Conservation (phyloP, 2,329 filamentous ascomycete species). For the Monosporascus sp. region DNA sequence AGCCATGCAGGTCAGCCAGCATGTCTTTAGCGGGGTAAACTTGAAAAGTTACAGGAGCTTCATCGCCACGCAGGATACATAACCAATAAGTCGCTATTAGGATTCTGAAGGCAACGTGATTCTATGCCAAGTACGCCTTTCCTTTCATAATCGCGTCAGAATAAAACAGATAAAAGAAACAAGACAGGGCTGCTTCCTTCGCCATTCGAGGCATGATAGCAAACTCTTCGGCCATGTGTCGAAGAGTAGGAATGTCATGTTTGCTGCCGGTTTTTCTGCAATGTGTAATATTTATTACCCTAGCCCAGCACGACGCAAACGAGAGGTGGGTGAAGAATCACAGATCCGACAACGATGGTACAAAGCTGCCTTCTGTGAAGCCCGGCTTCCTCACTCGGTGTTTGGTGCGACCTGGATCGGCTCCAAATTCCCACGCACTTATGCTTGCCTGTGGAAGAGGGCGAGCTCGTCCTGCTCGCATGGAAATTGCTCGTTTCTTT, state of each 20-base stretch:
- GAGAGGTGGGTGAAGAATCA: conserved; percentile 3
- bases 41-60: conserved; percentile 9
- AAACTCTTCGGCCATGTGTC: conserved; percentile 3
- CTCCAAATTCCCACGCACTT: neutral
- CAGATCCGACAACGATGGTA: conserved; percentile 5
- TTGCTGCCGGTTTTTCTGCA: conserved; percentile 3
- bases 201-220: conserved; percentile 3
- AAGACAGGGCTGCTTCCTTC: conserved; percentile 1
- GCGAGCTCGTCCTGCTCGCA: neutral
- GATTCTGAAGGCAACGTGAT: neutral
- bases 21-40: conserved; percentile 12
- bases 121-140: too few species aligned
- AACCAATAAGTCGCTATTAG: conserved; percentile 10
- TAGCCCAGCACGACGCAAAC: conserved; percentile 10
- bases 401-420: neutral
- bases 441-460: neutral
- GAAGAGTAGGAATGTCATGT: conserved; percentile 3
- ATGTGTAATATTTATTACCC: neutral
- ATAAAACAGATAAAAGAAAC: neutral
- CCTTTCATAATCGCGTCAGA: neutral
- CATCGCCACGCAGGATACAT: conserved; percentile 4
- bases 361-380: conserved; percentile 3
- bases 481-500: neutral
- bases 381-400: neutral
- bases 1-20: conserved; percentile 1